phyloP scores from a whole-genome alignment of 208 protist genomes.

The Acanthamoeba healyi region DNA sequence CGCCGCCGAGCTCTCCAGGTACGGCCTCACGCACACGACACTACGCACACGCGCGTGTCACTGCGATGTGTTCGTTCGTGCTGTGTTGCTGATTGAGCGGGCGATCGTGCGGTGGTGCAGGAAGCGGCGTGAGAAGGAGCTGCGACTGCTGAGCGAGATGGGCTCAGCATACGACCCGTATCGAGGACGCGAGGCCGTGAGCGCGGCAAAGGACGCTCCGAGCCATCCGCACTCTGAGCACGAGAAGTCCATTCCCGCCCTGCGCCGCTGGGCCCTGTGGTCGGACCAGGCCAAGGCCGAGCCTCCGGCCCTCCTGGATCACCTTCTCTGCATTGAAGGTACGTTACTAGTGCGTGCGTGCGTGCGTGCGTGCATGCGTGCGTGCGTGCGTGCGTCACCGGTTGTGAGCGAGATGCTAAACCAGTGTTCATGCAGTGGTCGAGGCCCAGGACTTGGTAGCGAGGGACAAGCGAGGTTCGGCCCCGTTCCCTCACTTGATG shows the following conservation, averaged over 20 bases:
- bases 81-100: background rate
- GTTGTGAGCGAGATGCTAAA: background rate
- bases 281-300: constrained; percentile 23
- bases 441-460: constrained; percentile 58
- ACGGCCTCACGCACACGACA: too few species aligned
- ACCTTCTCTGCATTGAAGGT: constrained; percentile 36
- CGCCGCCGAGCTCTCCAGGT: constrained; percentile 6
- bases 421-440: constrained; percentile 3
- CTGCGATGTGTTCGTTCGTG: background rate
- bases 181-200: background rate
- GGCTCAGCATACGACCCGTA: background rate
- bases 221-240: background rate
- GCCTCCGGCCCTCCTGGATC: background rate
- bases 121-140: background rate
- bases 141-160: constrained; percentile 1
- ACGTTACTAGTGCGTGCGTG: background rate
- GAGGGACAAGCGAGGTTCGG: constrained; percentile 41
- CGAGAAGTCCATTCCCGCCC: background rate
- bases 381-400: too few species aligned
- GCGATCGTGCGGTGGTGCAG: background rate
- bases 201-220: background rate
- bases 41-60: background rate
- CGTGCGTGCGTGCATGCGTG: background rate
- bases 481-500: too few species aligned
- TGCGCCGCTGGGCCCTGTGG: background rate